Percentiles rank a stretch among this genome's conserved stretches.
These are phyloP conservation scores for Symbiodinium natans DNA, from an alignment of 73 alveolate genomes.

Conservation along the genomic window DNA sequence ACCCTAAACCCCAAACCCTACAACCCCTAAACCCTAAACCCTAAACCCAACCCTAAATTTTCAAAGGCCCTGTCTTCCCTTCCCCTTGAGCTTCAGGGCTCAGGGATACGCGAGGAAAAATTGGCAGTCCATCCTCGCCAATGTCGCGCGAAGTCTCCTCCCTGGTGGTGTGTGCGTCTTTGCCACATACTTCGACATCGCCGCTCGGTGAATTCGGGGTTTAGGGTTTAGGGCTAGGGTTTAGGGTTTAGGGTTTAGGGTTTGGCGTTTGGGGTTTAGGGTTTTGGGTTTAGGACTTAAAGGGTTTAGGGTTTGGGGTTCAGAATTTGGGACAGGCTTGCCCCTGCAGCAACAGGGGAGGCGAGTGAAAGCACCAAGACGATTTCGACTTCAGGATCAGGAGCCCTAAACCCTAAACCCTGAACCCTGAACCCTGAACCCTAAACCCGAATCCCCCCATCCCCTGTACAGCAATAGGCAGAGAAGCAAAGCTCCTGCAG, in stretches of 20 bases:
- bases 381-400: not conserved
- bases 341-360: no score
- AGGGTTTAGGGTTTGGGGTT: no score
- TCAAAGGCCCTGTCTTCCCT: no score
- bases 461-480: no score
- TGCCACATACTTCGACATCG: slow-evolving; percentile 37
- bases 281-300: no score
- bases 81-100: not conserved
- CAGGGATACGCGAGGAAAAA: not conserved
- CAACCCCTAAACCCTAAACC: no score
- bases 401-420: not conserved
- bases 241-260: no score
- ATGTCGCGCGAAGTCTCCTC: not conserved
- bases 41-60: no score
- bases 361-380: not conserved
- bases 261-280: no score
- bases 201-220: not conserved
- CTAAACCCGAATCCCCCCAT: not conserved
- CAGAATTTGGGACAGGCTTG: no score
- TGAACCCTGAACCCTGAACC: not conserved
- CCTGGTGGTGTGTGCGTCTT: slow-evolving; percentile 29
- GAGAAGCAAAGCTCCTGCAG: no score
- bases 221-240: not conserved
- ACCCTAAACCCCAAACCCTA: not conserved
- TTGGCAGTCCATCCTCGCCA: slow-evolving; percentile 19